Conservation (phyloP, 2,329 filamentous ascomycete species). For the Bipolaris cookei region DNA sequence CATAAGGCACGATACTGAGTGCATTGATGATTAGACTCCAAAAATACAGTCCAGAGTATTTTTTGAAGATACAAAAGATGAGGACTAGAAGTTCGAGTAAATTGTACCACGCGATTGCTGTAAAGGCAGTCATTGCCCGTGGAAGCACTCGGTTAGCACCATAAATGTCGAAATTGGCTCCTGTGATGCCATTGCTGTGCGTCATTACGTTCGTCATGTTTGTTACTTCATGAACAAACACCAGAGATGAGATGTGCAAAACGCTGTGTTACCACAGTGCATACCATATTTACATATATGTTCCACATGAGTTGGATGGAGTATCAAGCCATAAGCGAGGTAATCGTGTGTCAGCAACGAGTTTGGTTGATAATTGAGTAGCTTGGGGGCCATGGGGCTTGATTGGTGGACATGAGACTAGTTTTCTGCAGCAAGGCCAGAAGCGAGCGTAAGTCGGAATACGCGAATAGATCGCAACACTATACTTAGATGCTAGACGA, state of each 20-base stretch:
- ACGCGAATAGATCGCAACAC: neutral
- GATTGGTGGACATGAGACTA: neutral
- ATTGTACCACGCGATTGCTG: constrained; percentile 28
- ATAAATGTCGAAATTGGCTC: constrained; percentile 16
- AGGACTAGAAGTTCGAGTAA: constrained; percentile 26
- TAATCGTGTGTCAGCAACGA: constrained; percentile 7
- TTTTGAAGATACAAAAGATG: constrained; percentile 24
- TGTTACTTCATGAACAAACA: neutral
- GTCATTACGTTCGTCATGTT: neutral
- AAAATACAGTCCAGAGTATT: constrained; percentile 24
- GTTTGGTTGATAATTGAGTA: neutral
- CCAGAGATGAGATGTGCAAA: neutral
- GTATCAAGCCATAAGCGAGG: neutral
- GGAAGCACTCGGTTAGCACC: constrained; percentile 12
- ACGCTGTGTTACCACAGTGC: neutral
- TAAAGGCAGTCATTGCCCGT: constrained; percentile 17
- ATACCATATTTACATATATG: neutral
- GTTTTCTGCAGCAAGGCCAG: neutral
- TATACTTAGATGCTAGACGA: neutral
- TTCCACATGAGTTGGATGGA: neutral
- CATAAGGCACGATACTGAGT: constrained; percentile 17
- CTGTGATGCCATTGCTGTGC: constrained; percentile 2
- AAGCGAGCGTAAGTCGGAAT: neutral
- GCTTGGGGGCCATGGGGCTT: neutral
- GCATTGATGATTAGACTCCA: constrained; percentile 20